These are phyloP conservation scores for Nicotiana benthamiana DNA, from an alignment of 257 asterid species.

Conservation along the genomic window DNA sequence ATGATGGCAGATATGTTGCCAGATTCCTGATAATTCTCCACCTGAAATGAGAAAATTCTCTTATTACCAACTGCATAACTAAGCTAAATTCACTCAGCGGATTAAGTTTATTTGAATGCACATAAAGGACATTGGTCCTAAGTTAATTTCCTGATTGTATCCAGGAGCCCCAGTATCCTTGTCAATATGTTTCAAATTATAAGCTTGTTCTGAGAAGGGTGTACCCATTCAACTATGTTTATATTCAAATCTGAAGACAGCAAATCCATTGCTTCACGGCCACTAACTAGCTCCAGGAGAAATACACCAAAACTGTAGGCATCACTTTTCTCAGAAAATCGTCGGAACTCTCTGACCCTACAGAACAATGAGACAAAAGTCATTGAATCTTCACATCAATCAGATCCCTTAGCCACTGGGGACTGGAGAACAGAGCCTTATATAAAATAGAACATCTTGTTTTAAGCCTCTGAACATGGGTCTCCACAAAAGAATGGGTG, in stretches of 20 bases:
- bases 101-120: neutral
- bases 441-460: neutral
- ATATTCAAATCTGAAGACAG: conserved; percentile 42
- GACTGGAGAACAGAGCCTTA: conserved; percentile 8
- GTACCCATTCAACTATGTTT: conserved; percentile 79
- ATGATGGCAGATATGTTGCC: conserved; percentile 46
- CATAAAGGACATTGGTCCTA: neutral
- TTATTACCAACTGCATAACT: neutral
- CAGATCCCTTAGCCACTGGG: neutral
- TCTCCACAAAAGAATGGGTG: neutral
- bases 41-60: conserved; percentile 26
- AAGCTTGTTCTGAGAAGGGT: neutral
- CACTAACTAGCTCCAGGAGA: conserved; percentile 83
- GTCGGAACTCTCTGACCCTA: conserved; percentile 83
- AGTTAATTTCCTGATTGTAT: neutral
- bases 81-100: neutral
- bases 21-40: conserved; percentile 59
- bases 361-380: conserved; percentile 10
- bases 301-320: conserved; percentile 84
- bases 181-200: neutral
- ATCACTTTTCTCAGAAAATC: conserved; percentile 85
- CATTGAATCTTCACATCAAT: conserved; percentile 1
- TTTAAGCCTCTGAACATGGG: neutral
- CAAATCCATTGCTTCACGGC: conserved; percentile 54
- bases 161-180: neutral